phyloP scores from a whole-genome alignment of 768 basidiomycete genomes.

The Cantharellus anzutake region DNA sequence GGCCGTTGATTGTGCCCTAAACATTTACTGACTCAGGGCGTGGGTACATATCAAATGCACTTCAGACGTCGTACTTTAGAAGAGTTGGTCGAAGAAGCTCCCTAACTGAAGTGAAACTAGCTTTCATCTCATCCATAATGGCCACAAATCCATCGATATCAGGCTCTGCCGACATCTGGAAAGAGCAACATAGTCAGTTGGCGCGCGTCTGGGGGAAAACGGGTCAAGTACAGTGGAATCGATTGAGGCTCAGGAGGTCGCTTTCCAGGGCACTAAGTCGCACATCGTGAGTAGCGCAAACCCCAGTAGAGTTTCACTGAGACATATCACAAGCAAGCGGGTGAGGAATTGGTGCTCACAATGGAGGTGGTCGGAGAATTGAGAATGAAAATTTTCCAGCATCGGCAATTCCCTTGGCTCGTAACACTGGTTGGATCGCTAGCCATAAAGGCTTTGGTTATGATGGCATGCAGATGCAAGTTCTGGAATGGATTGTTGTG shows the following conservation, averaged over 20 bases:
- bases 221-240: too few species aligned
- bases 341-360: too few species aligned
- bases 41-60: not conserved
- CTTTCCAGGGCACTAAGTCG: constrained; percentile 44
- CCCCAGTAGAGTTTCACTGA: too few species aligned
- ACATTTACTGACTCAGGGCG: not conserved
- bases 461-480: too few species aligned
- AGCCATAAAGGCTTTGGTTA: too few species aligned
- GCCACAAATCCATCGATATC: constrained; percentile 12
- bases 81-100: constrained; percentile 33
- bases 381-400: too few species aligned
- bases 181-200: not conserved
- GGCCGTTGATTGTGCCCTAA: constrained; percentile 16
- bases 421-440: too few species aligned
- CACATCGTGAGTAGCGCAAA: constrained; percentile 27
- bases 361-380: too few species aligned
- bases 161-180: not conserved
- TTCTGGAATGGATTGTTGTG: too few species aligned
- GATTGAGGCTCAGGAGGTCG: constrained; percentile 32
- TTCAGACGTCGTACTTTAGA: constrained; percentile 25
- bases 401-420: too few species aligned
- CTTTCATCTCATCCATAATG: constrained; percentile 36
- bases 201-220: not conserved
- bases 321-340: too few species aligned
- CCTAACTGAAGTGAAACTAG: constrained; percentile 41